phyloP scores from a whole-genome alignment of 2,329 filamentous ascomycete genomes.

The Pseudogymnoascus sp. region DNA sequence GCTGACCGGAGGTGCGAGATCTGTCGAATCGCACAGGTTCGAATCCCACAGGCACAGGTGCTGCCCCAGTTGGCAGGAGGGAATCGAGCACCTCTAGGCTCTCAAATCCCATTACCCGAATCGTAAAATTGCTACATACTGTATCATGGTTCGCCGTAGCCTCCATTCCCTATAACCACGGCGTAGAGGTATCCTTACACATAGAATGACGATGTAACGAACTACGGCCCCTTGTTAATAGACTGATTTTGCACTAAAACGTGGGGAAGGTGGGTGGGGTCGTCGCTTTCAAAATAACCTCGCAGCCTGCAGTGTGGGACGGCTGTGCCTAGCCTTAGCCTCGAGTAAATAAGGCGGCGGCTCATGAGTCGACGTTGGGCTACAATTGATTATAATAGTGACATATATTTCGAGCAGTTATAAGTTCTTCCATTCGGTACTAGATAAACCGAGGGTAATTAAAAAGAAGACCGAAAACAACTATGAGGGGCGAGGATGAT shows the following conservation, averaged over 20 bases:
- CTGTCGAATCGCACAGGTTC: neutral
- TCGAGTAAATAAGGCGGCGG: no score
- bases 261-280: neutral
- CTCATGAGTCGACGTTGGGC: no score
- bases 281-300: neutral
- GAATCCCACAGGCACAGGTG: neutral
- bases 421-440: no score
- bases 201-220: neutral
- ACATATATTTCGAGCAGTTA: no score
- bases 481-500: no score
- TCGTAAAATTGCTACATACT: neutral
- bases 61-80: neutral
- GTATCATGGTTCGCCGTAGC: neutral
- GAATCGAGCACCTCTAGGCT: neutral
- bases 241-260: neutral
- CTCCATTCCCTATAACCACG: neutral
- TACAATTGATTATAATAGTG: no score
- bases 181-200: neutral
- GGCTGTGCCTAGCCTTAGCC: no score
- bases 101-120: neutral
- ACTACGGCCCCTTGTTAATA: neutral
- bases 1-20: neutral
- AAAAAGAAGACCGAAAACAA: no score
- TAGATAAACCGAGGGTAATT: no score
- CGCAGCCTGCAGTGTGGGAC: no score